Base-by-base conservation (phyloP, 352 stramenopile genomes). In the Pythium phragmitis region DNA sequence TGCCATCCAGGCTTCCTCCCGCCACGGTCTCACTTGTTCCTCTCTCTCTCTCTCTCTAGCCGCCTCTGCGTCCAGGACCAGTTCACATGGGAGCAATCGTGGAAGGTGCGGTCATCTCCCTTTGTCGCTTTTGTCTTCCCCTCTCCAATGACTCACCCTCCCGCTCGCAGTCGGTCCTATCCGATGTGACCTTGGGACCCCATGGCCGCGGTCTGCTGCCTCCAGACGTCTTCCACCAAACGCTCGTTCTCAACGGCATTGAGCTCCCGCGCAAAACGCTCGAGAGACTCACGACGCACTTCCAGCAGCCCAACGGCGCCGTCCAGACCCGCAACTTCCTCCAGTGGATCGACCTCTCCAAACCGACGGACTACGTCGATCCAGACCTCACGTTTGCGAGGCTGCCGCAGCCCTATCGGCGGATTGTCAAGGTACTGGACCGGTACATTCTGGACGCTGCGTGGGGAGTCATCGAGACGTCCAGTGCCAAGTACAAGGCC, bases 361-460 rank as follows among this genome's bases (percentile, higher is more conserved):
- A 59, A 1, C 85, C 85, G 2, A 46, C 19, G 2, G 85, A 94
- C 34, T 70, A 92, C 52, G 57, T 85, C 17, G 73, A 94, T 47
- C 85, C 85, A 0, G 85, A 94, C 4, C 67, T 88, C 23, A 49
- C 64, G 7, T 84, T 91, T 41, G 68, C 77, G 12, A 65, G 74
- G 0, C 78, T 92, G 6, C 85, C 85, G 13, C 83, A 94, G 60
- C 85, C 85, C 5, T 92, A 82, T 42, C 80, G 82, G 2, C 76
- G 77, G 13, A 74, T 94, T 12, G 23, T 74, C 21, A 91, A 92
- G 57, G 57, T 94, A 57, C 64, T 90, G 11, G 73, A 94, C 16
- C 30, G 59, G 2, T 70, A 85, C 28, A 87, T 92, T 26, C 60
- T 92, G 7, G 78, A 94, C 43, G 70, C 49, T 19, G 71, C 82